Conservation (phyloP, 2,329 filamentous ascomycete species). For the Trichophyton verrucosum region DNA sequence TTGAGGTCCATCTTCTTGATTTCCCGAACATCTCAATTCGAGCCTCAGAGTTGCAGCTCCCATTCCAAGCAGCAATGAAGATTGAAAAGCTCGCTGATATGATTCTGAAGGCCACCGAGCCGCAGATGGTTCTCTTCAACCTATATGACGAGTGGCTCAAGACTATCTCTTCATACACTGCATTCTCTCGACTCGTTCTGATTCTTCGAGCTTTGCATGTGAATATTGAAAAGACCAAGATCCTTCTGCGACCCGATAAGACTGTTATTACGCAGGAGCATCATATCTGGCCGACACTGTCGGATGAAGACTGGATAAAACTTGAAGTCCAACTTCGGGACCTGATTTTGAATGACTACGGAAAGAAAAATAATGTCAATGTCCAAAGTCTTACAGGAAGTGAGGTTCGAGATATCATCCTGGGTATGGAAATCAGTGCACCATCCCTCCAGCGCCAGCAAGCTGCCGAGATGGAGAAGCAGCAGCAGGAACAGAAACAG, state of each 20-base stretch:
- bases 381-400: conserved; percentile 91
- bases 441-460: conserved; percentile 97
- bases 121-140: conserved; percentile 99
- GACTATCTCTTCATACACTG: conserved; percentile 95
- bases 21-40: conserved; percentile 99
- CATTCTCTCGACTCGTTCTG: conserved; percentile 86
- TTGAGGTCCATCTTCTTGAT: conserved; percentile 93
- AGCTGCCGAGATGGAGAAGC: conserved; percentile 96
- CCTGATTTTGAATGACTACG: conserved; percentile 93
- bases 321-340: conserved; percentile 95
- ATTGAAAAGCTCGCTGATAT: conserved; percentile 98
- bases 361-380: conserved; percentile 99
- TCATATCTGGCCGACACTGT: conserved; percentile 92
- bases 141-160: conserved; percentile 98
- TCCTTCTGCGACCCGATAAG: conserved; percentile 90
- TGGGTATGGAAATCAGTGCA: conserved; percentile 98
- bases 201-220: conserved; percentile 92
- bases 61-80: conserved; percentile 99
- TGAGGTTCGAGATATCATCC: conserved; percentile 94
- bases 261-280: conserved; percentile 96
- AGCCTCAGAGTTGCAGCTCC: conserved; percentile 88
- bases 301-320: conserved; percentile 98
- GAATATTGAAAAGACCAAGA: conserved; percentile 96
- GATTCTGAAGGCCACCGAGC: conserved; percentile 93
- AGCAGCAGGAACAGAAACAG: conserved; percentile 92